These are phyloP conservation scores for Puya raimondii DNA, from an alignment of 176 grass and related monocot species.

Conservation along the genomic window DNA sequence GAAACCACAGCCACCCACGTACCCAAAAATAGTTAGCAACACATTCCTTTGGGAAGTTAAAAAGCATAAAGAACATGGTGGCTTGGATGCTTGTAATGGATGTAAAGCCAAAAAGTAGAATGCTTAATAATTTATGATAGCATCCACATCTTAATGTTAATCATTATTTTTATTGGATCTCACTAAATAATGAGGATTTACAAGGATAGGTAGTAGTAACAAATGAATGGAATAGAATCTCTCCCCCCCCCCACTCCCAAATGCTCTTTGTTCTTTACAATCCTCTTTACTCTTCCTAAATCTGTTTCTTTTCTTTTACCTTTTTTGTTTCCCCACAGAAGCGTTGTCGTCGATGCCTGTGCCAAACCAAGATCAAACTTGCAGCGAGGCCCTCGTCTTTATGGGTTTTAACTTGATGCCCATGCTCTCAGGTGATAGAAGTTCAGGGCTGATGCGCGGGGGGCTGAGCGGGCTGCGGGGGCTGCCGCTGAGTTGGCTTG, in stretches of 20 bases:
- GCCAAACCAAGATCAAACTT: not conserved
- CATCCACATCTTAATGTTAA: not conserved
- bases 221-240: constrained; percentile 1
- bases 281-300: too few species aligned
- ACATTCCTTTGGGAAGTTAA: not conserved
- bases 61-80: not conserved
- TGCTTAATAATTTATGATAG: not conserved
- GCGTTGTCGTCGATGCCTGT: not conserved
- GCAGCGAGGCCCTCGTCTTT: constrained; percentile 12
- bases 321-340: too few species aligned
- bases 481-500: not conserved
- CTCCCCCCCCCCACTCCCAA: not conserved
- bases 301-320: too few species aligned
- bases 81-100: not conserved
- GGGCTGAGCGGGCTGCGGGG: constrained; percentile 12
- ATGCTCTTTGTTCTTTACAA: not conserved
- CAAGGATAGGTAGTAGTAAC: not conserved
- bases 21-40: not conserved
- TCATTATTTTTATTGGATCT: not conserved
- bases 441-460: constrained; percentile 12
- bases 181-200: not conserved
- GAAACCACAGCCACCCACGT: not conserved
- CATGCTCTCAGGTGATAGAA: constrained; percentile 30
- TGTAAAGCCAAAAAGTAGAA: not conserved
- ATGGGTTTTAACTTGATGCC: constrained; percentile 23